Evolutionary conservation across 805 yeast species (phyloP), one percentile per base, ranked within the genome.

Genomic region (Candida nanaspora): DNA sequence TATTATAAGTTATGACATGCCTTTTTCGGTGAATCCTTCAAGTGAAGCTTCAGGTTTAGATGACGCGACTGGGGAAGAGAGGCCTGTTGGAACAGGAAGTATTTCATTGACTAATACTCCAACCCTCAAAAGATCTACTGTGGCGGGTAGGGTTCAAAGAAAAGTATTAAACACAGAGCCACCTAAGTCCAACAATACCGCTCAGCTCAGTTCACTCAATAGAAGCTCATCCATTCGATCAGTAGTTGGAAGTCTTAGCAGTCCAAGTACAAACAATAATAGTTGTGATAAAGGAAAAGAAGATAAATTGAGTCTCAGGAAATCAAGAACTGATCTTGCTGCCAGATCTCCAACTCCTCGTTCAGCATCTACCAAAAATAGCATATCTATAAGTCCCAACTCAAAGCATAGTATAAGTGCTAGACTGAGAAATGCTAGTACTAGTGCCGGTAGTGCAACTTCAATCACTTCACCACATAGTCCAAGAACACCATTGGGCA

Each of bases 111-210:
- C 53, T 11, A 32, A 41, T n/a, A 33, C 50, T 2, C 28, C 45
- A 10, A 33, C 19, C 25, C 26, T 16, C 13, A 31, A 31, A 35
- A 30, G 10, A 27, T 34, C n/a, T 44, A n/a, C 35, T 13, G 38
- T 48, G 4, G 47, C 51, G 4, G 40, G 48, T n/a, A 55, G 49
- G 37, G 59, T 55, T 11, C 43, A 48, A 25, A 41, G 59, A 33
- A 55, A 49, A 27, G 41, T 55, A 2, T 16, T 55, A 28, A 38
- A 18, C 11, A 30, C 35, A 5, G 32, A 6, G 32, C 26, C 37
- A 32, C 33, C 41, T 26, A 13, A n/a, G 27, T 23, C 11, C 11
- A 11, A 11, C 27, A 23, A 23, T 7, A 23, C 11, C 27, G 27
- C 7, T 8, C 27, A 23, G 10, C 27, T 8, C 27, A 7, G 11